These are phyloP conservation scores for Zizania latifolia DNA, from an alignment of 176 grass and related monocot genomes.

Conservation along the genomic window DNA sequence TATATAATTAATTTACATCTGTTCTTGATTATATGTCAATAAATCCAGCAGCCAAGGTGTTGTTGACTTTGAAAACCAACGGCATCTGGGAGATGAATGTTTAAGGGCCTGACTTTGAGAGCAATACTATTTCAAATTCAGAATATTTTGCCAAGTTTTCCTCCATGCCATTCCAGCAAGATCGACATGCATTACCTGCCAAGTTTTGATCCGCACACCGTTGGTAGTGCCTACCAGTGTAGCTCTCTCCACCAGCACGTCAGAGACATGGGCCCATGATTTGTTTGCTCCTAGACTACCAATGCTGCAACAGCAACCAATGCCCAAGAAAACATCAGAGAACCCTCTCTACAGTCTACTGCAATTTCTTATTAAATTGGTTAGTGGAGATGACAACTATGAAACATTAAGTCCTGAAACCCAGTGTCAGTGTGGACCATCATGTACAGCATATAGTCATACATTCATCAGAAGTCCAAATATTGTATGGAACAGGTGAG, in stretches of 20 bases:
- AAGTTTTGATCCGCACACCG: constrained; percentile 79
- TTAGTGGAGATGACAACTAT: background rate
- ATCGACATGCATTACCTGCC: constrained; percentile 59
- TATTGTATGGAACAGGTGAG: background rate
- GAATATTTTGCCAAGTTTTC: constrained; percentile 10
- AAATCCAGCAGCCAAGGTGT: background rate
- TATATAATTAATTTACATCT: too few relatives aligned
- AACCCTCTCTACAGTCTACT: constrained; percentile 2
- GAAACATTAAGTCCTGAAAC: background rate
- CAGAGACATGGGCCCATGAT: constrained; percentile 48
- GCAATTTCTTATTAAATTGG: background rate
- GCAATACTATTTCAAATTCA: constrained; percentile 4
- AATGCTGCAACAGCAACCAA: constrained; percentile 49
- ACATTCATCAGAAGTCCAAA: background rate
- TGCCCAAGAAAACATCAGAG: constrained; percentile 25
- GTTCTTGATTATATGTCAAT: background rate
- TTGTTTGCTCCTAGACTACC: constrained; percentile 69
- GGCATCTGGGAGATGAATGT: constrained; percentile 1
- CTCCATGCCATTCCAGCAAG: constrained; percentile 15
- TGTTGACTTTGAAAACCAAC: too few relatives aligned
- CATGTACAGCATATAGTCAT: background rate
- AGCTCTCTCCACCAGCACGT: constrained; percentile 64
- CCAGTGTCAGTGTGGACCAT: background rate
- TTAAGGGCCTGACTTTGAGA: background rate
- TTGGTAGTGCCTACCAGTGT: constrained; percentile 67